Evolutionary conservation across 1,139 yeast genomes (phyloP).

Genomic region (Sugiyamaella grinbergsii): DNA sequence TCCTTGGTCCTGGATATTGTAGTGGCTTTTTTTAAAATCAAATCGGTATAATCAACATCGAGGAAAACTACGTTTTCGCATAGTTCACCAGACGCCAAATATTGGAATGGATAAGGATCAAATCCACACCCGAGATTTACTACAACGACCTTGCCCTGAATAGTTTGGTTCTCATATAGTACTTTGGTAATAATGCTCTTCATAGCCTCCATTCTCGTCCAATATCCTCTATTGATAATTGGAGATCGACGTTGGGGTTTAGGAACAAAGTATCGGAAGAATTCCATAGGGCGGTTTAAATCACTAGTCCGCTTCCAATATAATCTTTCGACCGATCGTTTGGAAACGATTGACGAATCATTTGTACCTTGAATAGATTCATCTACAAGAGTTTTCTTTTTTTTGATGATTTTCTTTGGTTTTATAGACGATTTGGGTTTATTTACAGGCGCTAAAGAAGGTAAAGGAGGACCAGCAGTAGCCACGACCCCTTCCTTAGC

Average conservation of each 20-base stretch:
- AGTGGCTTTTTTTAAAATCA: slow-evolving; percentile 55
- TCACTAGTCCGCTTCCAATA: slow-evolving; percentile 49
- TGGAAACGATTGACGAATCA: slow-evolving; percentile 80
- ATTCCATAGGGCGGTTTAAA: slow-evolving; percentile 43
- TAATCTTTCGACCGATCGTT: slow-evolving; percentile 72
- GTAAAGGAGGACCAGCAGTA: too few species aligned
- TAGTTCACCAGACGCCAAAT: slow-evolving; percentile 46
- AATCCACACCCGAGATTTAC: slow-evolving; percentile 83
- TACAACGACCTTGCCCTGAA: slow-evolving; percentile 47
- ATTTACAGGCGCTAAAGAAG: background rate
- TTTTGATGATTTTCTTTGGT: slow-evolving; percentile 17
- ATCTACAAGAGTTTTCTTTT: slow-evolving; percentile 37
- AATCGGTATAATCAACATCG: slow-evolving; percentile 77
- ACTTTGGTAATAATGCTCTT: slow-evolving; percentile 54
- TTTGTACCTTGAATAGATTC: slow-evolving; percentile 76
- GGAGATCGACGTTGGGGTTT: slow-evolving; percentile 74
- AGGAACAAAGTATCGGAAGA: slow-evolving; percentile 68
- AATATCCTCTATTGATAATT: slow-evolving; percentile 79
- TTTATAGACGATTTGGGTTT: background rate
- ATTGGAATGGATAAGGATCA: slow-evolving; percentile 62
- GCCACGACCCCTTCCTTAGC: background rate
- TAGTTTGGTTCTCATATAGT: slow-evolving; percentile 32
- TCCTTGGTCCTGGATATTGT: slow-evolving; percentile 56
- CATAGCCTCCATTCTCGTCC: slow-evolving; percentile 78
- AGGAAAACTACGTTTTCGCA: slow-evolving; percentile 51